Base-by-base conservation (phyloP, 805 yeast genomes). In the Tetrapisispora nanseiensis region DNA sequence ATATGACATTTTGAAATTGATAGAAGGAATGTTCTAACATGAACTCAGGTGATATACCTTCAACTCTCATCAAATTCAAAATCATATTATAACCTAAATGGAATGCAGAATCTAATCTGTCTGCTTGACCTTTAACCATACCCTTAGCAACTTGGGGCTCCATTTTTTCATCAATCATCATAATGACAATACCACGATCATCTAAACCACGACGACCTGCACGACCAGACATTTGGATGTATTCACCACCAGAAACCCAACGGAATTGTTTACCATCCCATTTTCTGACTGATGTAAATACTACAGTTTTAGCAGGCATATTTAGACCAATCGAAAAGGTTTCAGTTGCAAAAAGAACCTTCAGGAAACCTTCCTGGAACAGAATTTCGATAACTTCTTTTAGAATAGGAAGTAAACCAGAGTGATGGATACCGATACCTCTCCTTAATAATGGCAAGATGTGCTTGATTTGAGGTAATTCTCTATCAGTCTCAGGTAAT, bases 151-250 rank as follows among this genome's bases (percentile, higher is more conserved):
- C 96, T 55, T 89, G 94, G 4, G 99, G 98, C 62, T 92, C 98
- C 99, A 92, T 92, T 58, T 92, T 92, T 61, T 92, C 97, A 61
- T 92, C 97, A 62, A 92, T 87, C 99, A 92, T 92, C 92, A 92
- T 85, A 51, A 92, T 92, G 39, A 92, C 99, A 63, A 92, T 87
- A 68, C 99, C 99, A 63, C 98, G 82, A 62, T 92, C 98, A 73
- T 92, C 99, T 54, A 92, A 75, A 59, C 99, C 99, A 74, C 98
- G 85, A 72, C 98, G 89, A 54, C 99, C 99, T 19, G 99, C 99
- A 66, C 99, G 80, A 51, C 99, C 99, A 35, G 96, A 86, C 99
- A 92, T 92, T 68, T 92, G 99, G 59, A 92, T 92, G 66, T 92
- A 92, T 67, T 92, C 99, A 70, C 99, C 99, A 46, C 98, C 98